Conservation (phyloP, 768 basidiomycete species). For the Cystobasidium ongulense region DNA sequence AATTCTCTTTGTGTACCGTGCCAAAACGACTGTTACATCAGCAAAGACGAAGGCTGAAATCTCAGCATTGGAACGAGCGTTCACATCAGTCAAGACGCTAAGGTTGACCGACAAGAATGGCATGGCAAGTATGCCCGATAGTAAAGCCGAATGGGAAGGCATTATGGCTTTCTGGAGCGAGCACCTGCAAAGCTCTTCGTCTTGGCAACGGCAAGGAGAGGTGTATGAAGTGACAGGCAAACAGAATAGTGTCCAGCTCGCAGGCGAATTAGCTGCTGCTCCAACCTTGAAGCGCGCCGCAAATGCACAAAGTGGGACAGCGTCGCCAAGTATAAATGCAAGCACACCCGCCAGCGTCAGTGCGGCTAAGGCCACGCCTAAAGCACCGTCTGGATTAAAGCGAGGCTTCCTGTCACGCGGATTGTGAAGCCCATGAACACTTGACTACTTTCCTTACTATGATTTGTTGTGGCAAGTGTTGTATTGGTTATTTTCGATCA, state of each 20-base stretch:
- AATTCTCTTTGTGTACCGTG: neutral
- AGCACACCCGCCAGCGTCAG: neutral
- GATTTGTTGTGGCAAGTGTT: too few species aligned
- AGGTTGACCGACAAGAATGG: neutral
- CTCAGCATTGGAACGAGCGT: slow-evolving; percentile 4
- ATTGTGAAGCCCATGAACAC: neutral
- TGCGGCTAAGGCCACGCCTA: neutral
- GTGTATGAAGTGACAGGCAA: slow-evolving; percentile 12
- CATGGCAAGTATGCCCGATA: neutral
- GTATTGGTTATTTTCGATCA: too few species aligned
- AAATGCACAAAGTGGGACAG: too few species aligned
- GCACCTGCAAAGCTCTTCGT: neutral
- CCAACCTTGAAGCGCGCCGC: neutral
- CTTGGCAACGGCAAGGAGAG: slow-evolving; percentile 22
- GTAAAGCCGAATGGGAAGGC: slow-evolving; percentile 10
- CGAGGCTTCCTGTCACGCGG: slow-evolving; percentile 8
- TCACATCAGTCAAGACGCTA: neutral
- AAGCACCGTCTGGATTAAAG: neutral
- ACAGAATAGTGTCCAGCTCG: neutral
- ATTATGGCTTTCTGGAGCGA: slow-evolving; percentile 29
- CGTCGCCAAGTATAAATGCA: neutral
- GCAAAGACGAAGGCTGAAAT: neutral
- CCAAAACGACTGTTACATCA: neutral
- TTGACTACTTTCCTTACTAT: too few species aligned
- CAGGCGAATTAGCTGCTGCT: neutral